Percentiles rank a stretch among this genome's conserved stretches.
phyloP scores from a whole-genome alignment of 345 rosid species.

The Aquilaria yunnanensis region DNA sequence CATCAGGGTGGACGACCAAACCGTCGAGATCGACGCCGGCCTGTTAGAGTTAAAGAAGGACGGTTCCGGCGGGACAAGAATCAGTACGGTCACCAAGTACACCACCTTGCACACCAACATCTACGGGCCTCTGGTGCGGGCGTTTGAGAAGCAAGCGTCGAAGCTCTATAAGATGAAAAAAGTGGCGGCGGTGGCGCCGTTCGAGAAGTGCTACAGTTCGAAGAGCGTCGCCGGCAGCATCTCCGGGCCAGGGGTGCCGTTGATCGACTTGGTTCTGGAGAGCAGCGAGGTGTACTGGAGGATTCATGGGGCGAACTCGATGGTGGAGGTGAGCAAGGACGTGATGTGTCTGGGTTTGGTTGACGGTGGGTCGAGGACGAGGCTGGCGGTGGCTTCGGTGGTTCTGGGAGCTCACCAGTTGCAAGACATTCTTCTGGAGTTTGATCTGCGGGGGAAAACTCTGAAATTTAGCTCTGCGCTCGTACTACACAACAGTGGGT shows the following conservation, averaged over 20 bases:
- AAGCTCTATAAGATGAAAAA: slow-evolving; percentile 1
- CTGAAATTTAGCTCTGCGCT: not conserved
- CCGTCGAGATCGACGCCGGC: not conserved
- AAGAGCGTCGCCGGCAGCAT: slow-evolving; percentile 2
- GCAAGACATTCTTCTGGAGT: slow-evolving; percentile 24
- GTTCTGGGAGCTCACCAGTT: slow-evolving; percentile 18
- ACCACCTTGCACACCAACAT: slow-evolving; percentile 21
- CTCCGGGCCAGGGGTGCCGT: slow-evolving; percentile 21
- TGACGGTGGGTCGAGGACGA: slow-evolving; percentile 25
- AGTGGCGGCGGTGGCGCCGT: slow-evolving; percentile 15
- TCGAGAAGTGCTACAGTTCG: slow-evolving; percentile 21
- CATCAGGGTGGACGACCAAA: slow-evolving; percentile 14
- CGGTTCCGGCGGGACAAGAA: slow-evolving; percentile 18
- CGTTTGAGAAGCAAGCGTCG: slow-evolving; percentile 2
- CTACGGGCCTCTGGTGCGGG: slow-evolving; percentile 18
- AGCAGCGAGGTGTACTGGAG: slow-evolving; percentile 27
- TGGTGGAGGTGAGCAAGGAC: slow-evolving; percentile 20
- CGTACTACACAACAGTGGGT: not conserved
- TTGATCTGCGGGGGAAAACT: slow-evolving; percentile 17
- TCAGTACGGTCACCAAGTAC: slow-evolving; percentile 24
- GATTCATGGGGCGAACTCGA: slow-evolving; percentile 24
- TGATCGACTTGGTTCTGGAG: slow-evolving; percentile 21
- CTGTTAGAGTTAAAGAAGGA: slow-evolving; percentile 5
- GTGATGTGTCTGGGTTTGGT: slow-evolving; percentile 36
- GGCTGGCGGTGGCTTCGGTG: not conserved